These are phyloP conservation scores for Suillus subaureus DNA, from an alignment of 768 basidiomycete species.

Conservation along the genomic window DNA sequence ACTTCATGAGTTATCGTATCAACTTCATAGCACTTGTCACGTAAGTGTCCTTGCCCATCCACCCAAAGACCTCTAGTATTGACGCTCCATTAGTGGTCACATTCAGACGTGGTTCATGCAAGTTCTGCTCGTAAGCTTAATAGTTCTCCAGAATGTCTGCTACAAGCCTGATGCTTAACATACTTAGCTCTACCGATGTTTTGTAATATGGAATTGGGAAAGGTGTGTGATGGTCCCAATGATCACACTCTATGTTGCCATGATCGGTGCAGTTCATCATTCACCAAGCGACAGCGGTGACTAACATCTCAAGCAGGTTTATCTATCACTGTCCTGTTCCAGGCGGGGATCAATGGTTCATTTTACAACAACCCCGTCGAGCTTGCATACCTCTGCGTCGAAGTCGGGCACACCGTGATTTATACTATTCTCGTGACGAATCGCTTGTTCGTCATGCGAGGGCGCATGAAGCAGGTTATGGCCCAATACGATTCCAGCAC, in stretches of 20 bases:
- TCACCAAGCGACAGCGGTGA: not conserved
- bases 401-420: constrained; percentile 33
- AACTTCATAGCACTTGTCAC: constrained; percentile 22
- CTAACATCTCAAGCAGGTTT: constrained; percentile 10
- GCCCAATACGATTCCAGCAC: constrained; percentile 16
- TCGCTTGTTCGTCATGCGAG: constrained; percentile 29
- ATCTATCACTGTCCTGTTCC: constrained; percentile 19
- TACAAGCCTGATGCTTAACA: not conserved
- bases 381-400: constrained; percentile 32
- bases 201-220: constrained; percentile 18
- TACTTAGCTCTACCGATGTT: constrained; percentile 14
- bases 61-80: not conserved
- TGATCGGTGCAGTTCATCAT: constrained; percentile 15
- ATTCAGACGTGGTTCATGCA: constrained; percentile 35
- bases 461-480: constrained; percentile 12
- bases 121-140: constrained; percentile 17
- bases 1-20: constrained; percentile 18
- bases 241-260: constrained; percentile 15
- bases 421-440: constrained; percentile 33
- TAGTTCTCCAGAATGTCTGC: not conserved
- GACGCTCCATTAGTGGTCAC: constrained; percentile 20
- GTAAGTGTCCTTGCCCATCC: constrained; percentile 12
- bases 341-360: constrained; percentile 8
- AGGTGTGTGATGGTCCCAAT: constrained; percentile 19
- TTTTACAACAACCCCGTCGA: constrained; percentile 25